Evolutionary conservation across 192 early-diverging fungal species (phyloP).

Genomic region (Chytriomyces sp.): DNA sequence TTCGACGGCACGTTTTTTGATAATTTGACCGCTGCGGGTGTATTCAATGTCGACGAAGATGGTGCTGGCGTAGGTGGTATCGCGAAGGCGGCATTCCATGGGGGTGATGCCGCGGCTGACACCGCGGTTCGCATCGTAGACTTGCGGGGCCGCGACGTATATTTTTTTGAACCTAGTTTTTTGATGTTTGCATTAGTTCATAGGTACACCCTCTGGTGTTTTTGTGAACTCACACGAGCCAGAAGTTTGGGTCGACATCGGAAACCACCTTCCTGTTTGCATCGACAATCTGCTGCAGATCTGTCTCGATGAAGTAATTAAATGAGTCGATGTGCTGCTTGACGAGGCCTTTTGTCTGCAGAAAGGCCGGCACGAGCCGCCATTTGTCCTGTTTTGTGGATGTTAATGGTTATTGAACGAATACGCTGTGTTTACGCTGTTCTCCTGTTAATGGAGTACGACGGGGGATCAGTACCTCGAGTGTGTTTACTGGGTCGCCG

Average conservation of each 20-base stretch:
- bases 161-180: constrained; percentile 79
- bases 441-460: neutral
- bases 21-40: constrained; percentile 75
- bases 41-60: constrained; percentile 95
- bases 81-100: constrained; percentile 93
- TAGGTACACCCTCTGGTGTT: too few species aligned
- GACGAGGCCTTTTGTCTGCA: constrained; percentile 95
- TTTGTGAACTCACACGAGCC: constrained; percentile 75
- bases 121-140: constrained; percentile 69
- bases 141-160: constrained; percentile 79
- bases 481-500: constrained; percentile 58
- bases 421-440: neutral
- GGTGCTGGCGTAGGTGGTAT: constrained; percentile 91
- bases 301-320: constrained; percentile 97
- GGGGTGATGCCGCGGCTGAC: constrained; percentile 81
- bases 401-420: neutral
- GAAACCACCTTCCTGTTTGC: constrained; percentile 88
- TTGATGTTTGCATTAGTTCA: neutral
- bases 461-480: constrained; percentile 43
- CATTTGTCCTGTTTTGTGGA: constrained; percentile 84
- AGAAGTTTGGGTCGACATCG: constrained; percentile 93
- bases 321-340: constrained; percentile 99
- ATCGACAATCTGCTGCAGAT: constrained; percentile 90
- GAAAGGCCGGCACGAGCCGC: constrained; percentile 94
- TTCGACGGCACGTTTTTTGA: constrained; percentile 76